These are phyloP conservation scores for Metarhizium guizhouense DNA, from an alignment of 2,329 filamentous ascomycete species.

Conservation along the genomic window DNA sequence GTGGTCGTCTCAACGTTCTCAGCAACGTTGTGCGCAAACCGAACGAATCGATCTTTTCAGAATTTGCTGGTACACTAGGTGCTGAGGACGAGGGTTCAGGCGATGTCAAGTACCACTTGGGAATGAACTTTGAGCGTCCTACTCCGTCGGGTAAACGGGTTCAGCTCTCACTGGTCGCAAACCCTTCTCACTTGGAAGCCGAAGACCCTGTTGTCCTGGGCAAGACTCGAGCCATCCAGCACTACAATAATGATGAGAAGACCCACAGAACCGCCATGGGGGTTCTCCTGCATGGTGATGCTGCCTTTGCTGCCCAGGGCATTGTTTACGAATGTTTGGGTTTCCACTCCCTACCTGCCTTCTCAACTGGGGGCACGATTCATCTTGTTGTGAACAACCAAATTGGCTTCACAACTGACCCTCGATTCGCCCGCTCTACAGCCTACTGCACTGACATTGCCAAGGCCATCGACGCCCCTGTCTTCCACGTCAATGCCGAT, in stretches of 20 bases:
- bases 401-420: slow-evolving; percentile 98
- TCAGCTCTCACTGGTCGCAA: slow-evolving; percentile 96
- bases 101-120: slow-evolving; percentile 98
- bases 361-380: slow-evolving; percentile 94
- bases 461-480: slow-evolving; percentile 95
- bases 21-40: slow-evolving; percentile 98
- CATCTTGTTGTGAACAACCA: slow-evolving; percentile 99
- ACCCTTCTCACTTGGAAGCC: slow-evolving; percentile 95
- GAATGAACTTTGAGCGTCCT: slow-evolving; percentile 99
- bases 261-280: slow-evolving; percentile 87
- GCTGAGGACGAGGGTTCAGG: slow-evolving; percentile 93
- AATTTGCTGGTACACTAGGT: slow-evolving; percentile 83
- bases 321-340: slow-evolving; percentile 98
- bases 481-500: slow-evolving; percentile 98
- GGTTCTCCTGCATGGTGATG: slow-evolving; percentile 92
- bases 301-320: slow-evolving; percentile 92
- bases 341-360: slow-evolving; percentile 90
- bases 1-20: slow-evolving; percentile 94
- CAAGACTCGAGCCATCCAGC: slow-evolving; percentile 95
- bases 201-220: slow-evolving; percentile 97
- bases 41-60: slow-evolving; percentile 98
- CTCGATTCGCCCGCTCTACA: slow-evolving; percentile 92
- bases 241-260: slow-evolving; percentile 96
- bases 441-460: slow-evolving; percentile 99
- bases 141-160: slow-evolving; percentile 98